These are phyloP conservation scores for Dillenia turbinata DNA, from an alignment of 164 flowering plant genomes.

Conservation along the genomic window DNA sequence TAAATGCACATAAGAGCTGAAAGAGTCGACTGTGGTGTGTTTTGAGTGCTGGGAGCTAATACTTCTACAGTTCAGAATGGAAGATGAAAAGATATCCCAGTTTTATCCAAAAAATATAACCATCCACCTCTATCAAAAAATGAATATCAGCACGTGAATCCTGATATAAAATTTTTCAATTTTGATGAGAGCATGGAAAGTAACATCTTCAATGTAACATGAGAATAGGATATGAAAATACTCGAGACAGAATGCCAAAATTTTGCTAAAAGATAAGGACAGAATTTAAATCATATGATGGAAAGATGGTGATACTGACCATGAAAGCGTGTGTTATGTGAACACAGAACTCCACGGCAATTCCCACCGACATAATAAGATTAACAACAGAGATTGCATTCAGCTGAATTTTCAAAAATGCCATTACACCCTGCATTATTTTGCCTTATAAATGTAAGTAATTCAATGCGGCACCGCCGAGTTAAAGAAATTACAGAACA, in stretches of 20 bases:
- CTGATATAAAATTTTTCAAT: no score
- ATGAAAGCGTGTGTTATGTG: slow-evolving; percentile 91
- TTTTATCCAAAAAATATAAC: no score
- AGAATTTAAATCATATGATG: background rate
- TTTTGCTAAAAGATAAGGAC: background rate
- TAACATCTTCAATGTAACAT: no score
- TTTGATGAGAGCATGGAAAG: no score
- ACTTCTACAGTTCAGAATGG: no score
- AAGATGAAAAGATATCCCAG: no score
- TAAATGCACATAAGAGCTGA: no score
- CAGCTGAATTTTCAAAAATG: slow-evolving; percentile 78
- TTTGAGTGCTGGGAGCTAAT: no score
- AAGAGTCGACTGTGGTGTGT: no score
- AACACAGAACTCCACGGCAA: slow-evolving; percentile 95
- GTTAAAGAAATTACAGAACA: background rate
- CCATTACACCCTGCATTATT: slow-evolving; percentile 90
- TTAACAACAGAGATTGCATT: slow-evolving; percentile 98
- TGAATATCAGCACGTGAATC: no score
- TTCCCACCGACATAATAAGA: slow-evolving; percentile 95
- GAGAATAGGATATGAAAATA: background rate
- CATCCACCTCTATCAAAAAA: no score
- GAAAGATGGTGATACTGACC: slow-evolving; percentile 42
- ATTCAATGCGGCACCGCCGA: background rate
- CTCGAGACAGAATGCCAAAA: background rate
- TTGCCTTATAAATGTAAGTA: slow-evolving; percentile 9